Percentiles rank a stretch among this genome's conserved stretches.
These are phyloP conservation scores for Dittrichia graveolens DNA, from an alignment of 129 eudicot genomes.

Conservation along the genomic window DNA sequence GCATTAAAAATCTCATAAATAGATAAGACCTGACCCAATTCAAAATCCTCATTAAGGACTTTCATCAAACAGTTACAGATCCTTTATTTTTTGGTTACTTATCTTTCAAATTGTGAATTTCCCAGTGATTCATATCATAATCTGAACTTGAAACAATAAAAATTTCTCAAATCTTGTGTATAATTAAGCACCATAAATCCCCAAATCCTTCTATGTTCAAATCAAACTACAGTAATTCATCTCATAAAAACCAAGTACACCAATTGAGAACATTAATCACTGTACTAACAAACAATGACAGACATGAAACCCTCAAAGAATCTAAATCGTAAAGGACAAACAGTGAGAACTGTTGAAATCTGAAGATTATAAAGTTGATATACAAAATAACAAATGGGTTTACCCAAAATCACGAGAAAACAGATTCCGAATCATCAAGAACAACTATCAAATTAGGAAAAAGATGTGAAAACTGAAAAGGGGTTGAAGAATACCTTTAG, in stretches of 20 bases:
- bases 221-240: background rate
- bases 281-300: too few relatives aligned
- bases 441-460: background rate
- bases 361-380: background rate
- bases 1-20: background rate
- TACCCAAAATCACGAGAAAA: background rate
- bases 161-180: background rate
- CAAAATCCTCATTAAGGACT: constrained; percentile 7
- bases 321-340: background rate
- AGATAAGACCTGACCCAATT: background rate
- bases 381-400: background rate
- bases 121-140: background rate
- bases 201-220: constrained; percentile 8
- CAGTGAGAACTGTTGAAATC: background rate
- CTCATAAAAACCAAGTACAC: background rate
- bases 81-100: background rate
- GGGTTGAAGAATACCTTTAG: constrained; percentile 10
- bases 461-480: background rate
- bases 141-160: background rate
- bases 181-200: constrained; percentile 16
- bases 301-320: background rate
- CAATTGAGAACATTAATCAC: background rate
- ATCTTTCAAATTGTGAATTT: background rate
- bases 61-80: constrained; percentile 27
- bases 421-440: background rate